Evolutionary conservation across 2,329 filamentous ascomycete species (phyloP).

Genomic region (Monosporascus sp.): DNA sequence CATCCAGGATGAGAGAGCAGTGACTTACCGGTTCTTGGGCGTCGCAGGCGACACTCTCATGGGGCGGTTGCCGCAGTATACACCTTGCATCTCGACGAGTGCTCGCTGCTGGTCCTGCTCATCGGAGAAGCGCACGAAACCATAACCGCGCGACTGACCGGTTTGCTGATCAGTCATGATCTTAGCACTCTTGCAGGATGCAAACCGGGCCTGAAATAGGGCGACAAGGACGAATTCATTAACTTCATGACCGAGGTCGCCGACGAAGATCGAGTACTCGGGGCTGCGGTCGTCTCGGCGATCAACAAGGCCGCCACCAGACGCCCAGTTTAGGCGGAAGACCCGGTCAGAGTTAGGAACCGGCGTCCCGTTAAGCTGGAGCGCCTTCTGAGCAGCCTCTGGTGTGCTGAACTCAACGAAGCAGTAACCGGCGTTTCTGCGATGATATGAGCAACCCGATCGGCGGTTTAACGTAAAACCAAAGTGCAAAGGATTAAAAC

Average conservation of each 20-base stretch:
- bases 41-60: constrained; percentile 99
- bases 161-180: constrained; percentile 99
- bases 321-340: constrained; percentile 99
- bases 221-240: constrained; percentile 98
- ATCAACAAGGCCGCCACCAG: constrained; percentile 90
- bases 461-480: neutral
- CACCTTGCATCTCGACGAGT: constrained; percentile 96
- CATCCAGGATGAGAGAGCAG: neutral
- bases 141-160: constrained; percentile 95
- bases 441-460: constrained; percentile 12
- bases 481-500: neutral
- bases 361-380: constrained; percentile 79
- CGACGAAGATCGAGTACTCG: constrained; percentile 96
- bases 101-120: constrained; percentile 95
- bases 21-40: constrained; percentile 74
- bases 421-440: constrained; percentile 93
- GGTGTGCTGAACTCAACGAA: constrained; percentile 88
- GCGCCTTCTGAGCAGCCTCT: constrained; percentile 83
- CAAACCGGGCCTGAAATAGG: constrained; percentile 93
- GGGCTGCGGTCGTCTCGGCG: constrained; percentile 93
- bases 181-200: constrained; percentile 97
- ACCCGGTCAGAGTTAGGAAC: constrained; percentile 92
- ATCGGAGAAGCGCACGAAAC: constrained; percentile 94
- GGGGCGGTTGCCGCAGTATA: constrained; percentile 96
- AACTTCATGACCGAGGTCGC: constrained; percentile 94